Conservation (phyloP, 345 rosid species). For the Cardiospermum halicacabum region DNA sequence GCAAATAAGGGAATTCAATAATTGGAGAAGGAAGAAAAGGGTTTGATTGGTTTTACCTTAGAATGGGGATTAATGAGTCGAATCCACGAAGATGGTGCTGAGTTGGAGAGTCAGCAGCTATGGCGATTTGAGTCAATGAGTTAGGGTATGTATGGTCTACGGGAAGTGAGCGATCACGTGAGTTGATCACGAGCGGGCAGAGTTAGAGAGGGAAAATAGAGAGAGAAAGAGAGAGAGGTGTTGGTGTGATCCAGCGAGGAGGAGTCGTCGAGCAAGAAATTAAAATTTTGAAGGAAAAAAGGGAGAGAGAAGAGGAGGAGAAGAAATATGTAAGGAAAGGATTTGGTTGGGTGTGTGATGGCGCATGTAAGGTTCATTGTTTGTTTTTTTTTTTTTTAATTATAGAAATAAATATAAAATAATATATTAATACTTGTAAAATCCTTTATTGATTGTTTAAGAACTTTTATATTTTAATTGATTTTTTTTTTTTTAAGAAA, state of each 20-base stretch:
- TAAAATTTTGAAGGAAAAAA: background rate
- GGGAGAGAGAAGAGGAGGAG: background rate
- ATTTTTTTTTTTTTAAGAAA: too few relatives aligned
- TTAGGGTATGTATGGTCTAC: background rate
- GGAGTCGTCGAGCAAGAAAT: background rate
- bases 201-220: background rate
- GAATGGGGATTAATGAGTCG: background rate
- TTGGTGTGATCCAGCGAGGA: slow-evolving; percentile 4
- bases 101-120: background rate
- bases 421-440: too few relatives aligned
- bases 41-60: slow-evolving; percentile 7
- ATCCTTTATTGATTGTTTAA: too few relatives aligned
- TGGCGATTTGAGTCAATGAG: slow-evolving; percentile 9
- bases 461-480: too few relatives aligned
- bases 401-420: too few relatives aligned
- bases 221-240: background rate
- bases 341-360: background rate
- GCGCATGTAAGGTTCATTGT: background rate
- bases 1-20: background rate
- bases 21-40: background rate
- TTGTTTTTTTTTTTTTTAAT: background rate
- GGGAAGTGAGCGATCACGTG: slow-evolving; percentile 11
- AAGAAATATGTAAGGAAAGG: background rate
- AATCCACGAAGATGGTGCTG: background rate
- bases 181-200: background rate